A percentile compares a stretch with the other conserved stretches of the same genome.
Conservation (phyloP, 1,139 yeast genomes). For the Pichia sp. region DNA sequence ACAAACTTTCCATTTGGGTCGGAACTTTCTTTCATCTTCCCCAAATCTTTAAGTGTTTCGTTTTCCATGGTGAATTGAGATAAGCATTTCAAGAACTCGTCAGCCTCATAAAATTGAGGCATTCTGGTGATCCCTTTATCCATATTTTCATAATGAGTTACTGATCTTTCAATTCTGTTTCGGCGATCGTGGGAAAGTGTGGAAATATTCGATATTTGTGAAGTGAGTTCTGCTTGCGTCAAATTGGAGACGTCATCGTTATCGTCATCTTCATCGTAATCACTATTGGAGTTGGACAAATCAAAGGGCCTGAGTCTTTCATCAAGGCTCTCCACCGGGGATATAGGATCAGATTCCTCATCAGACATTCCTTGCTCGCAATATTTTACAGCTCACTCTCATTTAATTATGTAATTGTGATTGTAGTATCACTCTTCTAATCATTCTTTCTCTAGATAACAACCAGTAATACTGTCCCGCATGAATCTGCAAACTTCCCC, state of each 20-base stretch:
- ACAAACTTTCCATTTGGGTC: slow-evolving; percentile 3
- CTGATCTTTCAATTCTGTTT: slow-evolving; percentile 12
- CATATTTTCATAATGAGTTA: slow-evolving; percentile 26
- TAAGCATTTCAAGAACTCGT: slow-evolving; percentile 27
- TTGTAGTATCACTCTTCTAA: no score
- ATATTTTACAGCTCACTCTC: neutral
- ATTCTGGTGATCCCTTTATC: slow-evolving; percentile 25
- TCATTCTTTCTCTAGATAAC: neutral
- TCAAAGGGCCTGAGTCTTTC: neutral
- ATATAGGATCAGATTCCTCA: neutral
- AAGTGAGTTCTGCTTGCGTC: slow-evolving; percentile 8
- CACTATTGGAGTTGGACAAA: neutral
- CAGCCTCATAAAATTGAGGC: slow-evolving; percentile 29
- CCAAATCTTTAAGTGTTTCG: slow-evolving; percentile 13
- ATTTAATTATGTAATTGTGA: no score
- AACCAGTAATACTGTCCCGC: neutral
- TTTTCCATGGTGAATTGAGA: slow-evolving; percentile 19
- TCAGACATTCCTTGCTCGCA: neutral
- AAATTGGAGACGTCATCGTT: slow-evolving; percentile 1
- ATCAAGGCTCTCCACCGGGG: neutral
- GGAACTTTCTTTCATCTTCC: slow-evolving; percentile 12
- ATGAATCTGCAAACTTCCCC: slow-evolving; percentile 7
- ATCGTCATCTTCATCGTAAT: slow-evolving; percentile 2
- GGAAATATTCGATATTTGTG: slow-evolving; percentile 12
- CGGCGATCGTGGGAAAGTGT: slow-evolving; percentile 10